Conservation (phyloP, 2,329 filamentous ascomycete genomes). For the Diaporthe citrichinensis region DNA sequence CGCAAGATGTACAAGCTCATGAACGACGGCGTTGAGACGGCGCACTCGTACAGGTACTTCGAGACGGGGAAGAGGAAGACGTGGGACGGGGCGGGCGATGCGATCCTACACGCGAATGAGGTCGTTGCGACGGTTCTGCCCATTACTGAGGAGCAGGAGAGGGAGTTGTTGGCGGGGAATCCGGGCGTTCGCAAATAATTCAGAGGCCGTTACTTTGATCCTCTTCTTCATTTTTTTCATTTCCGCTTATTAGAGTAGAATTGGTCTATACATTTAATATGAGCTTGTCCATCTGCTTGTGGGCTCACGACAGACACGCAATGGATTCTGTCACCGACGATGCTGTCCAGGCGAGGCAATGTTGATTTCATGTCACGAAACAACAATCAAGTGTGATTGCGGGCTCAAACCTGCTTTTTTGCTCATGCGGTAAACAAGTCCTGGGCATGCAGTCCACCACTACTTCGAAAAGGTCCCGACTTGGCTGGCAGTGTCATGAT, state of each 20-base stretch:
- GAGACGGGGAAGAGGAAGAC: conserved; percentile 43
- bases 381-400: background rate
- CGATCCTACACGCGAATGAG: conserved; percentile 41
- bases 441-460: background rate
- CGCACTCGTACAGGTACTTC: conserved; percentile 42
- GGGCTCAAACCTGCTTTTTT: background rate
- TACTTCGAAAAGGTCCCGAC: too few species aligned
- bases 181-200: background rate
- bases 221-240: background rate
- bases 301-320: background rate
- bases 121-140: conserved; percentile 31
- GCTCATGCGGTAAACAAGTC: background rate
- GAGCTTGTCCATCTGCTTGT: background rate
- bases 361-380: background rate
- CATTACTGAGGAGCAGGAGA: conserved; percentile 37
- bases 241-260: background rate
- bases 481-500: too few species aligned
- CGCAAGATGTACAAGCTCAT: conserved; percentile 41
- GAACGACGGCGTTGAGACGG: conserved; percentile 41
- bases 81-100: conserved; percentile 41
- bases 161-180: conserved; percentile 21
- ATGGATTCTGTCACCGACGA: background rate
- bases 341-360: background rate
- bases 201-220: background rate
- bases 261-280: background rate